Evolutionary conservation across 2,329 filamentous ascomycete species (phyloP).

Genomic region (Trichoderma endophyticum): DNA sequence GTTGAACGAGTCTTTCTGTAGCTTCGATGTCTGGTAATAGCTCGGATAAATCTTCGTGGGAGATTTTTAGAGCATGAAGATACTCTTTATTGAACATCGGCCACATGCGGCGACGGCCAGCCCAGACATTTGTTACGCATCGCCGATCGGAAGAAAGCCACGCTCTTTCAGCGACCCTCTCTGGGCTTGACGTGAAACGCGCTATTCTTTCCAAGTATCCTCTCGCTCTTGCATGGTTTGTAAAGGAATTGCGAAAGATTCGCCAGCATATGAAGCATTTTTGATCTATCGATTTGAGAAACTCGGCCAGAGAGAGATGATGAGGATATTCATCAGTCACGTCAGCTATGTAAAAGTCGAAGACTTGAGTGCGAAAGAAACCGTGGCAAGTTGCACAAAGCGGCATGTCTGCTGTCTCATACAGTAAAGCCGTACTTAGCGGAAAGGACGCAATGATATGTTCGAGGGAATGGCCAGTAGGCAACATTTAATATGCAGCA

Average conservation of each 20-base stretch:
- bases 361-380: neutral
- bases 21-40: neutral
- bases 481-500: too few relatives aligned
- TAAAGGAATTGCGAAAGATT: neutral
- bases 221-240: neutral
- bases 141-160: neutral
- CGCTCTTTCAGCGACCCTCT: neutral
- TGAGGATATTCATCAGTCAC: neutral
- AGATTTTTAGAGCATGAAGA: neutral
- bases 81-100: neutral
- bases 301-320: neutral
- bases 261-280: neutral
- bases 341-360: neutral
- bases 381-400: neutral
- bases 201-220: neutral
- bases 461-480: neutral
- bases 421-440: too few relatives aligned
- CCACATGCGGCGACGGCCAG: neutral
- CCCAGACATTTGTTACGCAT: neutral
- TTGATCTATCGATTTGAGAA: neutral
- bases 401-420: neutral
- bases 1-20: neutral
- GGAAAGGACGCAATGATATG: neutral
- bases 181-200: neutral
- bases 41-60: neutral